Base-by-base conservation (phyloP, 768 basidiomycete genomes). In the Termitomyces sp. region DNA sequence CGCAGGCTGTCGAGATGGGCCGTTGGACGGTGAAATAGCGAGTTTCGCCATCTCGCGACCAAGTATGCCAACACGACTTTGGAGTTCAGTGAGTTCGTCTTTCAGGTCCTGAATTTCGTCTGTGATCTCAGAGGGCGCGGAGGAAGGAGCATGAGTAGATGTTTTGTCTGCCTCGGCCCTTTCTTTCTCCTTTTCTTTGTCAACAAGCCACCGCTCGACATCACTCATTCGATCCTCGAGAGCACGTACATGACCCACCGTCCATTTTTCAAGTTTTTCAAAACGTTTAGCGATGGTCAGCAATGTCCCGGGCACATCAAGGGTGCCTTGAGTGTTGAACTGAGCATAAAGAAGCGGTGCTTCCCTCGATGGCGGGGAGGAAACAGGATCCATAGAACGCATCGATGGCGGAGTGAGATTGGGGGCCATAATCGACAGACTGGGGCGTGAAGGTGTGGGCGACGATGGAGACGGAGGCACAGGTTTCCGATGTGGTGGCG, bases 201-300 rank as follows among this genome's bases (percentile, higher is more conserved):
- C 90, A 6, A 93, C 91, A 9, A 93, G 76, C 89, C 90, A 94
- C 46, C 85, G 79, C 67, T 94, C 92, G n/a, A 94, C 92, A 57
- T 94, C 92, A 59, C 86, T 84, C 91, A 94, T 94, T 33, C 92
- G 82, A 20, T 93, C 92, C 63, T 94, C 92, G n/a, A 94, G 73
- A 1, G 92, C 92, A 54, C 92, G 85, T 3, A 92, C 90, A 63
- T 94, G 92, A 6, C 89, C 85, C 3, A 94, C 90, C 0, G 91
- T 88, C 92, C 92, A 94, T 61, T 88, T 88, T 67, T 94, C 92
- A 13, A 94, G 79, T 68, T 94, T 94, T 70, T 94, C 92, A 58
- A 94, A 93, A 22, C 92, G 84, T 57, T 81, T 83, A 13, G 90
- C 88, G 44, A 94, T 83, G 12, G 81, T 80, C 24, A 94, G 72